Percentiles rank a stretch among this genome's conserved stretches.
phyloP scores from a whole-genome alignment of 768 basidiomycete species.

The Auricularia heimuer region DNA sequence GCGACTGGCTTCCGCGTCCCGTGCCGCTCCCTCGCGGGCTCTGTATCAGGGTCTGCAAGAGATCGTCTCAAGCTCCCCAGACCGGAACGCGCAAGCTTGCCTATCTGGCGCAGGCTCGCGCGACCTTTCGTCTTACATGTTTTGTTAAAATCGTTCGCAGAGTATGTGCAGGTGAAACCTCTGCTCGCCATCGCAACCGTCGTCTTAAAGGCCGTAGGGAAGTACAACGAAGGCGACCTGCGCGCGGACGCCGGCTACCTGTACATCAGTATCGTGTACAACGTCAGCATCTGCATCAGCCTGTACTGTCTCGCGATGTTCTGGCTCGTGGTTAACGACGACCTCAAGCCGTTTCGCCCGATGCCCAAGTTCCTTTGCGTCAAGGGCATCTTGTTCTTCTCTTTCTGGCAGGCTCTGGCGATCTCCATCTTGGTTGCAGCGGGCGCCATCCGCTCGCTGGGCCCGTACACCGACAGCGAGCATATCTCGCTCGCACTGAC shows the following conservation, averaged over 20 bases:
- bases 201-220: conserved; percentile 76
- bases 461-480: conserved; percentile 79
- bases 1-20: too few relatives aligned
- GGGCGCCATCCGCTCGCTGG: conserved; percentile 63
- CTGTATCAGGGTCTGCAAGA: neutral
- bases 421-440: conserved; percentile 85
- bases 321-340: conserved; percentile 86
- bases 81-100: too few relatives aligned
- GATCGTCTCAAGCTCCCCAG: too few relatives aligned
- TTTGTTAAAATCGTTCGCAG: too few relatives aligned
- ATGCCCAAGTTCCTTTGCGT: conserved; percentile 98
- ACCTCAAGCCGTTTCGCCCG: conserved; percentile 86
- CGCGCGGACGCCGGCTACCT: conserved; percentile 81
- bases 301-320: conserved; percentile 93
- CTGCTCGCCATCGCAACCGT: conserved; percentile 75
- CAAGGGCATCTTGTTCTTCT: conserved; percentile 96
- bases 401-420: conserved; percentile 90
- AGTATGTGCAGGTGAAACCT: conserved; percentile 97
- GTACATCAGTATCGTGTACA: conserved; percentile 81
- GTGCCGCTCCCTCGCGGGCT: too few relatives aligned
- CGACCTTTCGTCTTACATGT: too few relatives aligned
- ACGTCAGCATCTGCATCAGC: conserved; percentile 66
- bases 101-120: too few relatives aligned
- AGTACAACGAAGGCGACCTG: conserved; percentile 85
- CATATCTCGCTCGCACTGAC: conserved; percentile 86